phyloP scores from a whole-genome alignment of 108 stramenopile species.

The Nitzschia inconspicua region DNA sequence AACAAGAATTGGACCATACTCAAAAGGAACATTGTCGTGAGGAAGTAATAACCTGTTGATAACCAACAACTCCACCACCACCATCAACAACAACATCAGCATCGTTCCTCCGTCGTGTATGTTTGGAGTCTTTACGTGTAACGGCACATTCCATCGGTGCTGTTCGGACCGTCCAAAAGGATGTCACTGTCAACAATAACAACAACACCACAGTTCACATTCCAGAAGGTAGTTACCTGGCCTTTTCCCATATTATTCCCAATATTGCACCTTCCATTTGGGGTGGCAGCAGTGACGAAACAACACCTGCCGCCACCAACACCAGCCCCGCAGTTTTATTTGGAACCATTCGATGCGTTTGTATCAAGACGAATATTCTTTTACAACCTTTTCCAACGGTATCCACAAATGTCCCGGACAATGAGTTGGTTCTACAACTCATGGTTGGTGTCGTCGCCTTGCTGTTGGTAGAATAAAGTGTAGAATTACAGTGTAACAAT shows the following conservation, averaged over 20 bases:
- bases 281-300: conserved; percentile 8
- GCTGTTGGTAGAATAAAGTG: conserved; percentile 27
- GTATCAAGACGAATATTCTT: conserved; percentile 31
- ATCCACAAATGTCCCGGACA: conserved; percentile 58
- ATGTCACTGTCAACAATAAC: conserved; percentile 8
- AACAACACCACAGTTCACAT: conserved; percentile 9
- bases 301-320: too few relatives aligned
- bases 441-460: conserved; percentile 31
- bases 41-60: conserved; percentile 1
- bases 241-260: conserved; percentile 34
- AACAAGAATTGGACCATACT: not conserved
- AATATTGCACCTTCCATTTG: conserved; percentile 19
- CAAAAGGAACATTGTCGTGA: not conserved
- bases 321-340: too few relatives aligned
- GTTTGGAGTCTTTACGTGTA: conserved; percentile 42
- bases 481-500: conserved; percentile 13
- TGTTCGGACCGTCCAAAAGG: conserved; percentile 25
- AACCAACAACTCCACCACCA: not conserved
- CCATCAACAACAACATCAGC: not conserved
- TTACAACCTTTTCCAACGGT: conserved; percentile 52
- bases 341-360: too few relatives aligned
- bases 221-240: conserved; percentile 35
- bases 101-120: conserved; percentile 20
- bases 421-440: conserved; percentile 30
- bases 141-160: conserved; percentile 56